Evolutionary conservation across 768 basidiomycete genomes (phyloP).

Genomic region (Mycena galericulata): DNA sequence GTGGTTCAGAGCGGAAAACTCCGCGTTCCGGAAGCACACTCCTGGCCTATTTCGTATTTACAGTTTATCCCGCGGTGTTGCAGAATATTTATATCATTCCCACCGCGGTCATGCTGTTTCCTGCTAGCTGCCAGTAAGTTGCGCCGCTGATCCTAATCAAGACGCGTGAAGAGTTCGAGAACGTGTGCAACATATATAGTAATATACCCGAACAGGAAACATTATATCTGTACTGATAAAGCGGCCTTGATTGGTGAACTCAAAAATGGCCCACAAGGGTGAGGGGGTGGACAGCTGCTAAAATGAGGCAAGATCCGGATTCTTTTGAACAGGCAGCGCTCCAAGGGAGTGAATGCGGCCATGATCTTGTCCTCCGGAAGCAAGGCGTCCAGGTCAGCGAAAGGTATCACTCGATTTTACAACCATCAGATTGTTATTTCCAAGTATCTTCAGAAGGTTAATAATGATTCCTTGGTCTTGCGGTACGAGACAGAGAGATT

Average conservation of each 20-base stretch:
- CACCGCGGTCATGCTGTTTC: conserved; percentile 4
- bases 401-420: background rate
- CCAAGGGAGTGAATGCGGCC: background rate
- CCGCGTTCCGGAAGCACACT: background rate
- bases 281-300: background rate
- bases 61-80: conserved; percentile 19
- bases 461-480: background rate
- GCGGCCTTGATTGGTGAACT: conserved; percentile 4
- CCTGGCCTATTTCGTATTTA: background rate
- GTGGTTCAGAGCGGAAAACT: too few relatives aligned
- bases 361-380: too few relatives aligned
- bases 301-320: background rate
- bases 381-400: too few relatives aligned
- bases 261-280: background rate
- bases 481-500: background rate
- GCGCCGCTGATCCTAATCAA: background rate
- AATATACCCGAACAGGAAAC: background rate
- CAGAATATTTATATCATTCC: conserved; percentile 3
- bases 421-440: background rate
- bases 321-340: background rate
- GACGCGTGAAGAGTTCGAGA: background rate
- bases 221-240: background rate
- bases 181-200: background rate
- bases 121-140: background rate
- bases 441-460: background rate